These are phyloP conservation scores for Saccharomycopsis capsularis DNA, from an alignment of 805 yeast species.

Conservation along the genomic window DNA sequence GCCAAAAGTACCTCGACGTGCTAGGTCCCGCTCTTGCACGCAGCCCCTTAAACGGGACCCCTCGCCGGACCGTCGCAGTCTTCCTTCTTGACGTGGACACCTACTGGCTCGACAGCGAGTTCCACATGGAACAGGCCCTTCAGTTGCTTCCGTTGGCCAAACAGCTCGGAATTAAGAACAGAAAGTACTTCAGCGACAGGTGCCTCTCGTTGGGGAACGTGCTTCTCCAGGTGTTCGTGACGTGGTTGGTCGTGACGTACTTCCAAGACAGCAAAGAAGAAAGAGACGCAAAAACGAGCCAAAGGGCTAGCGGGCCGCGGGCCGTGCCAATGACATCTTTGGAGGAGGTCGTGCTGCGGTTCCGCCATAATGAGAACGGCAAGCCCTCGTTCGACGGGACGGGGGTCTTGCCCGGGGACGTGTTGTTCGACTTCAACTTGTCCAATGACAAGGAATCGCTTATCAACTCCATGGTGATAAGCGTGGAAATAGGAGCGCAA, in stretches of 20 bases:
- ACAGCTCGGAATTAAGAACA: constrained; percentile 12
- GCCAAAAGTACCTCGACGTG: neutral
- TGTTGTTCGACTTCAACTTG: constrained; percentile 11
- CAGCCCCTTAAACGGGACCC: too few species aligned
- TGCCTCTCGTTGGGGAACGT: constrained; percentile 16
- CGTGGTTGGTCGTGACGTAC: neutral
- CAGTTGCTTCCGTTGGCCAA: constrained; percentile 11
- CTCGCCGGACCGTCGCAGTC: neutral
- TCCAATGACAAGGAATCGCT: constrained; percentile 20
- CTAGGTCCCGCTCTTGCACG: too few species aligned
- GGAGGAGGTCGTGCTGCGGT: neutral
- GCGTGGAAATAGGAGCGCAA: neutral
- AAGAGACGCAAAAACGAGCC: neutral
- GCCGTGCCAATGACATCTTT: neutral
- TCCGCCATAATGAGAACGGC: constrained; percentile 5
- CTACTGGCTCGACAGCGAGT: constrained; percentile 14
- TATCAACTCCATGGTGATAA: constrained; percentile 14
- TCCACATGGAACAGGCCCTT: constrained; percentile 12
- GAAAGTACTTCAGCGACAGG: constrained; percentile 6
- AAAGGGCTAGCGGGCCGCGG: neutral
- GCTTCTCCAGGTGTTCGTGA: constrained; percentile 13
- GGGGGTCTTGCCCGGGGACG: neutral
- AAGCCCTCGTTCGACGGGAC: constrained; percentile 12
- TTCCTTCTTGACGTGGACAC: neutral
- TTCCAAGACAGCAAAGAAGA: neutral